Base-by-base conservation (phyloP, 129 eudicot genomes). In the Silybum marianum region DNA sequence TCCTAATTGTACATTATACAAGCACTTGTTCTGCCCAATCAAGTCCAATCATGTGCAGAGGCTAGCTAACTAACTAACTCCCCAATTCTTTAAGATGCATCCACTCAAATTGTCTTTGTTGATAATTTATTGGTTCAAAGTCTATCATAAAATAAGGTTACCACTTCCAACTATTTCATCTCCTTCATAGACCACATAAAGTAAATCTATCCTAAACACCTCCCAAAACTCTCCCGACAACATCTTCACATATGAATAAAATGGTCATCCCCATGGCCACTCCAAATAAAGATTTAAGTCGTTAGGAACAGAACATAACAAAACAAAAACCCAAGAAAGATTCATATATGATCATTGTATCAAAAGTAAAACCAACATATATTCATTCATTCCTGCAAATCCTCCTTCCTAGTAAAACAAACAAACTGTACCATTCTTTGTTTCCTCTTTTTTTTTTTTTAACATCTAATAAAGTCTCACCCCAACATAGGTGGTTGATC, bases 401-500 rank as follows among this genome's bases (percentile, higher is more conserved):
- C 36, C 36, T 26, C 90, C 42, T 38, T 38, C 42, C 88, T 73
- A 80, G 71, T 76, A 76, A 69, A 7, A n/a, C n/a, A n/a, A 68
- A 79, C 60, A 19, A 81, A 40, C 88, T 86, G 81, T 85, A 85
- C 96, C 85, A 83, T 60, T 84, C 83, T 78, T 73, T 32, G n/a
- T 60, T 82, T 84, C 3, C 13, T 42, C 9, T 83, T 40, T 42
- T 34, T 63, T 66, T 83, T 40, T 42, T 34, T 63, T 66, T 44
- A 30, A 78, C 69, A 32, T 32, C 36, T 32, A 32, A 32, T 32
- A 32, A 32, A 32, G 6, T 32, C 38, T 80, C 87, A 90, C 23
- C 91, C 91, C 68, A 86, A 86, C 75, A 83, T 71, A 68, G 82
- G 82, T 65, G 81, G 91, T 32, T 88, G 96, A 42, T 72, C 91